A percentile compares a stretch with the other conserved stretches of the same genome.
These are phyloP conservation scores for Pontederia paniculata DNA, from an alignment of 176 grass and related monocot genomes.

Conservation along the genomic window DNA sequence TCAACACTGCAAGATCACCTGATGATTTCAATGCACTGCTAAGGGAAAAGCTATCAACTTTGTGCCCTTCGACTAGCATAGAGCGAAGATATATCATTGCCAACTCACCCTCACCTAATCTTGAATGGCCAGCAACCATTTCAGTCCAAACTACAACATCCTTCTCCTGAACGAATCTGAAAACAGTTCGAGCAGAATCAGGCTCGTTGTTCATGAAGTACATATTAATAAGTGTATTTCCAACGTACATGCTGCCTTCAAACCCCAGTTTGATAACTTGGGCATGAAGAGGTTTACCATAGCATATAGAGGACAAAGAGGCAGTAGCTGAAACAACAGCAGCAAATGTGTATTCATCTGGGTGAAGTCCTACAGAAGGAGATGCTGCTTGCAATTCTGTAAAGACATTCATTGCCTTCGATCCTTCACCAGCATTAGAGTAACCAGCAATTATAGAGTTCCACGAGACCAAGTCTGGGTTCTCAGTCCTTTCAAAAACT, in stretches of 20 bases:
- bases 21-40: slow-evolving; percentile 65
- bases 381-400: slow-evolving; percentile 23
- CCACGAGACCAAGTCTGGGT: slow-evolving; percentile 65
- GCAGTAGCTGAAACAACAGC: slow-evolving; percentile 48
- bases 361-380: slow-evolving; percentile 16
- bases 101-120: slow-evolving; percentile 53
- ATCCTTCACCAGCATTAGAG: slow-evolving; percentile 34
- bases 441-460: slow-evolving; percentile 76
- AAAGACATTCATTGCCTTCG: slow-evolving; percentile 48
- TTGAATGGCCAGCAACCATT: slow-evolving; percentile 77
- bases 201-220: slow-evolving; percentile 65
- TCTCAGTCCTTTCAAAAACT: slow-evolving; percentile 53
- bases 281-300: slow-evolving; percentile 63
- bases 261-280: slow-evolving; percentile 43
- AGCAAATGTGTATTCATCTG: slow-evolving; percentile 75
- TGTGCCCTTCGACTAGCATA: slow-evolving; percentile 54
- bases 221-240: slow-evolving; percentile 81
- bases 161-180: slow-evolving; percentile 35
- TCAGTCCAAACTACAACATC: slow-evolving; percentile 95
- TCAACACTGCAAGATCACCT: slow-evolving; percentile 55
- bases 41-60: slow-evolving; percentile 76
- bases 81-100: slow-evolving; percentile 54
- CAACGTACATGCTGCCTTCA: slow-evolving; percentile 52
- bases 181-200: slow-evolving; percentile 39
- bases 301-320: slow-evolving; percentile 39